Evolutionary conservation across 1,139 yeast species (phyloP).

Genomic region (Saccharomyces hybrid): DNA sequence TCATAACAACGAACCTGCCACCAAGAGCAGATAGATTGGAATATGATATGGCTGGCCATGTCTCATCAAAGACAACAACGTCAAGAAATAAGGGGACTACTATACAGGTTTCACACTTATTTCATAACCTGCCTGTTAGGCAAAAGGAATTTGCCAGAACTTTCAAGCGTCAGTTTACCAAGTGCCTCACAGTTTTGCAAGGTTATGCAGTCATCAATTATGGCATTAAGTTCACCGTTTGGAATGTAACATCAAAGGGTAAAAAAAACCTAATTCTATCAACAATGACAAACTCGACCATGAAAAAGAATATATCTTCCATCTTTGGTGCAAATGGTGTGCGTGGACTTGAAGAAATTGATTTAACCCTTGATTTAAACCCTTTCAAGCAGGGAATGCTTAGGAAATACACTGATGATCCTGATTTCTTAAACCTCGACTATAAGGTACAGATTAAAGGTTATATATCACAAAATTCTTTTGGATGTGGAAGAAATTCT

Average conservation of each 20-base stretch:
- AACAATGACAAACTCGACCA: constrained; percentile 41
- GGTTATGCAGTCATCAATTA: constrained; percentile 59
- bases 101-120: constrained; percentile 44
- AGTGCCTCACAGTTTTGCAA: constrained; percentile 53
- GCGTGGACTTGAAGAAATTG: constrained; percentile 47
- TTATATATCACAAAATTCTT: constrained; percentile 61
- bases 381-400: constrained; percentile 18
- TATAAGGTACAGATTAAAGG: constrained; percentile 44
- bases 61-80: constrained; percentile 35
- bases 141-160: constrained; percentile 63
- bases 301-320: constrained; percentile 51
- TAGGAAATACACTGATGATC: constrained; percentile 13
- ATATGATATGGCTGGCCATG: constrained; percentile 47
- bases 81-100: constrained; percentile 58
- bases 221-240: constrained; percentile 50
- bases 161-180: constrained; percentile 61
- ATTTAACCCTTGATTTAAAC: constrained; percentile 32
- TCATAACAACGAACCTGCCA: constrained; percentile 50
- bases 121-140: constrained; percentile 65
- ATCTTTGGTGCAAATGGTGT: constrained; percentile 64
- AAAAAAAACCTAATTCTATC: constrained; percentile 44
- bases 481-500: constrained; percentile 65
- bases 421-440: constrained; percentile 15
- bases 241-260: constrained; percentile 43
- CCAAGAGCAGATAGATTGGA: constrained; percentile 53